Evolutionary conservation across 2,329 filamentous ascomycete species (phyloP).

Genomic region (Fusarium protoensiforme): DNA sequence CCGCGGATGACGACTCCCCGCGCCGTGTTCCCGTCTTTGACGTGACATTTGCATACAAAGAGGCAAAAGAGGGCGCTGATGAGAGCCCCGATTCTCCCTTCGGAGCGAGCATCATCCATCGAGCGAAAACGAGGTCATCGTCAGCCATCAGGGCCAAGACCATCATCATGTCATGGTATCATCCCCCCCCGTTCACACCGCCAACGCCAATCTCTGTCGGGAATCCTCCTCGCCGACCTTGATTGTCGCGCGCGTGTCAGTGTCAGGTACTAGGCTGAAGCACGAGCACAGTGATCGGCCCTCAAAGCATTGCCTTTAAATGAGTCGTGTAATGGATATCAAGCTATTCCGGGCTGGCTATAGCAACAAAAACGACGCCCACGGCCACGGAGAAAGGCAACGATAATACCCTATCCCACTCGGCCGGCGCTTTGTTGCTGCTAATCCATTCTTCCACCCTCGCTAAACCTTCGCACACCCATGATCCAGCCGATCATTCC

Average conservation of each 20-base stretch:
- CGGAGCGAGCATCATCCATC: constrained; percentile 2
- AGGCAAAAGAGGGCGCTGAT: background rate
- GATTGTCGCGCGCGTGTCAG: background rate
- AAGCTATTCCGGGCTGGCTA: background rate
- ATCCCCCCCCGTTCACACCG: background rate
- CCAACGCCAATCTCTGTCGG: constrained; percentile 32
- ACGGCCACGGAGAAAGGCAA: background rate
- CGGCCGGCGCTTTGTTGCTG: background rate
- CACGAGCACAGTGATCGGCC: background rate
- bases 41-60: background rate
- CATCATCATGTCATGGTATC: background rate
- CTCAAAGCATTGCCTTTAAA: background rate
- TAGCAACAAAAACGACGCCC: too few species aligned
- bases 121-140: constrained; percentile 26
- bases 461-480: background rate
- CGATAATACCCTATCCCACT: background rate
- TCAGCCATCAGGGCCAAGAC: background rate
- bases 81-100: background rate
- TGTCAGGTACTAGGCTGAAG: background rate
- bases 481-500: constrained; percentile 29
- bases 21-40: background rate
- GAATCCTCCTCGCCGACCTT: constrained; percentile 26
- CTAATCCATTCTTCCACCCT: background rate
- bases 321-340: background rate
- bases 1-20: background rate